Conservation (phyloP, 2,329 filamentous ascomycete genomes). For the Fusarium oxysporum region DNA sequence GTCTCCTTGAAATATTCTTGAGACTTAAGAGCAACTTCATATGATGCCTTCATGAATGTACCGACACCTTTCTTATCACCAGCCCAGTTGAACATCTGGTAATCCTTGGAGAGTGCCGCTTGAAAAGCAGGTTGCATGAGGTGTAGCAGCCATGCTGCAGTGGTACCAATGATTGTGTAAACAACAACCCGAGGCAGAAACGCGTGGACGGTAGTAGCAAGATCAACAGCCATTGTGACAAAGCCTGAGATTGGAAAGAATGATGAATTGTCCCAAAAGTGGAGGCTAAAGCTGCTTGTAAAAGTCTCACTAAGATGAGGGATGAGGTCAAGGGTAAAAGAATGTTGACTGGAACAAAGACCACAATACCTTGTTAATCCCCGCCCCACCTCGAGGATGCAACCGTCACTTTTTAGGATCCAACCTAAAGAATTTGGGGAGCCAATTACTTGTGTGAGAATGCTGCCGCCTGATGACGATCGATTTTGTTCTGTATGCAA, state of each 20-base stretch:
- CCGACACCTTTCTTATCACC: constrained; percentile 20
- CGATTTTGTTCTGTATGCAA: neutral
- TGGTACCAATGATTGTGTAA: constrained; percentile 14
- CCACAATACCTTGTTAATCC: neutral
- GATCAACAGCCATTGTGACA: neutral
- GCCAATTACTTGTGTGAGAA: constrained; percentile 2
- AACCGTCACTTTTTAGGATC: neutral
- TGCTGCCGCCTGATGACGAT: constrained; percentile 9
- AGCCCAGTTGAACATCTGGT: constrained; percentile 19
- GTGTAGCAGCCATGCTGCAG: constrained; percentile 19
- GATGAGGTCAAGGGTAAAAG: neutral
- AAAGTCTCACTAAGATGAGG: neutral
- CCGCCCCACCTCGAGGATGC: neutral
- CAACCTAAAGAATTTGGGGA: neutral
- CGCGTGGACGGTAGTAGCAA: neutral
- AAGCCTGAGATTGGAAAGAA: neutral
- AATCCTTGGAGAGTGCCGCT: constrained; percentile 13
- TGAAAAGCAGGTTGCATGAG: constrained; percentile 20
- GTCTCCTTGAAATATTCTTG: constrained; percentile 17
- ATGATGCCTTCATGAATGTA: constrained; percentile 17
- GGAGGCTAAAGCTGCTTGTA: neutral
- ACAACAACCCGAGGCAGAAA: constrained; percentile 13
- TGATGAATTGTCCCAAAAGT: neutral
- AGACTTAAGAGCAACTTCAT: constrained; percentile 18
- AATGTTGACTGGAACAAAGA: neutral